A percentile compares a stretch with the other conserved stretches of the same genome.
Evolutionary conservation across 768 basidiomycete genomes (phyloP).

Genomic region (Trametes sanguinea): DNA sequence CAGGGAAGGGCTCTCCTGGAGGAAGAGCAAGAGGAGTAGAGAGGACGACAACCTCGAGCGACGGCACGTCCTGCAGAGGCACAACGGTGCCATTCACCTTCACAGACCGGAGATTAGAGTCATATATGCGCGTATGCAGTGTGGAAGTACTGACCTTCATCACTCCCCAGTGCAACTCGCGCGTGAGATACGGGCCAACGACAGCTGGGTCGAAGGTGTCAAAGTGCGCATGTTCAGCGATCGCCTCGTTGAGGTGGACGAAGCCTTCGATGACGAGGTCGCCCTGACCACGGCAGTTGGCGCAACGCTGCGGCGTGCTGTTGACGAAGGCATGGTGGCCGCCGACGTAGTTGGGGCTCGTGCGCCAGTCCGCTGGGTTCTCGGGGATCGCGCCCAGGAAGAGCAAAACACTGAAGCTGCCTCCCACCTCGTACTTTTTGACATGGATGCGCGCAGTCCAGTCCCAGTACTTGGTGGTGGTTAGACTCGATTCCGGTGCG

Average conservation of each 20-base stretch:
- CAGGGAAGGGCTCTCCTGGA: conserved; percentile 1
- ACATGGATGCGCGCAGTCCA: conserved; percentile 46
- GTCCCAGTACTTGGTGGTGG: conserved; percentile 28
- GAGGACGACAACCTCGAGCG: conserved; percentile 12
- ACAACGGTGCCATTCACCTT: conserved; percentile 11
- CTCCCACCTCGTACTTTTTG: conserved; percentile 46
- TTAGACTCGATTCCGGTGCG: neutral
- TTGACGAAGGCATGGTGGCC: conserved; percentile 47
- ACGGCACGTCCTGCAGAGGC: conserved; percentile 1
- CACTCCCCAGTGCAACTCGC: conserved; percentile 19
- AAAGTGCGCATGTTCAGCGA: conserved; percentile 3
- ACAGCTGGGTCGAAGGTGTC: conserved; percentile 7
- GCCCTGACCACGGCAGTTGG: conserved; percentile 37
- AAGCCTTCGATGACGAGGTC: conserved; percentile 23
- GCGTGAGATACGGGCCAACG: conserved; percentile 13
- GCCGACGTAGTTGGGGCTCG: conserved; percentile 42
- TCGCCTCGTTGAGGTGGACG: conserved; percentile 23
- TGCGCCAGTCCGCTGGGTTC: conserved; percentile 37
- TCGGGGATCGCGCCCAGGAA: conserved; percentile 42
- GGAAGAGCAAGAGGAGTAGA: conserved; percentile 5
- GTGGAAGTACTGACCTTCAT: conserved; percentile 3
- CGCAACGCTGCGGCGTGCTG: conserved; percentile 36
- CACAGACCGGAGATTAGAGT: neutral
- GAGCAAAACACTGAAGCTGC: conserved; percentile 47
- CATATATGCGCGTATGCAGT: neutral